A percentile compares a stretch with the other conserved stretches of the same genome.
These are phyloP conservation scores for Stachybotrys echinatus DNA, from an alignment of 2,329 filamentous ascomycete species.

Conservation along the genomic window DNA sequence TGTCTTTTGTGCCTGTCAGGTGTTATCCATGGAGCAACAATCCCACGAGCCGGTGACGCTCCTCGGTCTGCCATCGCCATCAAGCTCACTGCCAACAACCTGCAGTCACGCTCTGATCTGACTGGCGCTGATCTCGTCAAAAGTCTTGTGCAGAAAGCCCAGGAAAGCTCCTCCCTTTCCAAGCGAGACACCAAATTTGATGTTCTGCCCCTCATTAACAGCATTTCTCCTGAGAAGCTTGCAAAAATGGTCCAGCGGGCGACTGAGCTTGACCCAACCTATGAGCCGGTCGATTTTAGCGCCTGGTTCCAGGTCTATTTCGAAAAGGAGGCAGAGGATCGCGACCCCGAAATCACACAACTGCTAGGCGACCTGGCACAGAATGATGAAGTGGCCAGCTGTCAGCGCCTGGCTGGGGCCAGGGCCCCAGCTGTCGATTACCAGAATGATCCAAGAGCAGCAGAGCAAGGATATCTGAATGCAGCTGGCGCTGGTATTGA, in stretches of 20 bases:
- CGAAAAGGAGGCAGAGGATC: constrained; percentile 1
- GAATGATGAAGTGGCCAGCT: constrained; percentile 1
- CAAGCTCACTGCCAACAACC: not conserved
- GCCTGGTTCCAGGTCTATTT: constrained; percentile 4
- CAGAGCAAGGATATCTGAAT: constrained; percentile 2
- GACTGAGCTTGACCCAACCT: not conserved
- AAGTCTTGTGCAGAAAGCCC: constrained; percentile 2
- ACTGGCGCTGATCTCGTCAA: not conserved
- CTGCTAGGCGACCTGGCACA: not conserved
- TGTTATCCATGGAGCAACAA: too few relatives aligned
- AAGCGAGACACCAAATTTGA: constrained; percentile 2
- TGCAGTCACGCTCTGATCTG: not conserved
- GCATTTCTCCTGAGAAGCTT: not conserved
- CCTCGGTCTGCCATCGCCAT: constrained; percentile 3
- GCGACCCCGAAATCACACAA: not conserved
- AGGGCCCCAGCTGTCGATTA: not conserved
- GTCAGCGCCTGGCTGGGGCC: not conserved
- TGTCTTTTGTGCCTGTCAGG: too few relatives aligned
- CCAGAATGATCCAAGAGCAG: not conserved
- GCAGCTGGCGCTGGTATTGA: constrained; percentile 1
- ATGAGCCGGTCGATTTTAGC: constrained; percentile 1
- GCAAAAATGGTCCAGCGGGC: constrained; percentile 2
- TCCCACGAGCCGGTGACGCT: too few relatives aligned
- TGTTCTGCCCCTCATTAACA: constrained; percentile 3
- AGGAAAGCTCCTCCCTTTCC: not conserved